Base-by-base conservation (phyloP, 805 yeast genomes). In the Ogataea minuta region DNA sequence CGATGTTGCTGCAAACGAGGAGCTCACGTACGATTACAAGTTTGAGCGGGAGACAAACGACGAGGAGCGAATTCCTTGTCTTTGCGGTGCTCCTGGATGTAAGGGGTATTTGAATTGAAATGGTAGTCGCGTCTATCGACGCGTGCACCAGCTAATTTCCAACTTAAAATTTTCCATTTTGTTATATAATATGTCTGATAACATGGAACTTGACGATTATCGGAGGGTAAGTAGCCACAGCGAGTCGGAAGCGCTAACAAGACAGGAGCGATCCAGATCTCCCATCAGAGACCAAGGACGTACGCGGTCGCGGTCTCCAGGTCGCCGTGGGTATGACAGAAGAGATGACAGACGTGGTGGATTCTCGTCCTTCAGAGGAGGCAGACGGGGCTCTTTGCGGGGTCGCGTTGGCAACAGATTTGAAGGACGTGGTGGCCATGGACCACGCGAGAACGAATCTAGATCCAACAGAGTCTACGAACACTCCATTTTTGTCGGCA, bases 81-180 rank as follows among this genome's bases (percentile, higher is more conserved):
- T 88, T 10, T 93, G 99, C 71, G 99, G 99, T 3, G 90, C 97
- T 1, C 80, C 89, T 0, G 89, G 85, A 0, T 93, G 99, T 65
- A 89, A 89, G 61, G 98, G 97, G 0, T 91, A 77, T 57, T 70
- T 91, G 53, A 91, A 91, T 58, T 90, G 50, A 38, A 23, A 13
- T 19, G 17, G n/a, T n/a, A n/a, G n/a, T n/a, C n/a, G n/a, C 24
- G 39, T 36, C 34, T 26, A 30, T 36, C 39, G 39, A 28, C 39
- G 39, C 32, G 38, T 39, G 34, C 30, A 28, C 11, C 19, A 38
- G 27, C 31, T 36, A 34, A 34, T 34, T 33, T 28, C 15, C 10
- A 13, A 14, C 23, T 34, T n/a, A 40, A 40, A 40, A 40, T 40
- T 40, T 40, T 40, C 34, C 39, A 40, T 13, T n/a, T 36, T 28